Evolutionary conservation across 805 yeast genomes (phyloP), one percentile per base, ranked within the genome.

Genomic region (Priceomyces castillae): DNA sequence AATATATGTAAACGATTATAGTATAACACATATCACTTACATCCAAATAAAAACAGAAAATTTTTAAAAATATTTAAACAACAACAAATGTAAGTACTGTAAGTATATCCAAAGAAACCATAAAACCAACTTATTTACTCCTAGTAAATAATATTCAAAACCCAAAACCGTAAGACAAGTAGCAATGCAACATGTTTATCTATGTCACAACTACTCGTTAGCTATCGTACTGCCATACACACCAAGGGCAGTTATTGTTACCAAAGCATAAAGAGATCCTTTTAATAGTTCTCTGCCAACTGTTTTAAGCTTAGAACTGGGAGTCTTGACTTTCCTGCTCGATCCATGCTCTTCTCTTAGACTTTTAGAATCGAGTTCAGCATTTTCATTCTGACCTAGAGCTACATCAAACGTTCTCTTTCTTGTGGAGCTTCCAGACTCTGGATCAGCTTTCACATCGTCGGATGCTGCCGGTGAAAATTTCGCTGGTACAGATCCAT

Each of bases 211-310:
- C 28, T 40, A 22, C n/a, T 34, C n/a, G 23, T 38, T 15, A 37
- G 41, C 42, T 18, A 46, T 46, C 19, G 50, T 50, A 33, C 64
- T 53, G 14, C 73, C 73, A 51, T 66, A 69, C 5, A 58, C 48
- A n/a, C 69, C 71, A 40, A 69, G 53, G 1, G 67, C 71, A 9
- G 58, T 42, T 18, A 69, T 50, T 6, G 73, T 65, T 2, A 61
- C 65, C 9, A 54, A 30, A 3, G 53, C 64, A 44, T 69, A 69
- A 9, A 62, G 28, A 6, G 57, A 38, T 11, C 69, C 74, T 46
- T 64, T 69, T 5, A 52, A 57, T 11, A 52, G 45, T 47, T 69
- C 74, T 44, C 63, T 65, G 7, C 52, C 50, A 37, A 64, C 33
- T 1, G 50, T 41, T 34, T 51, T 56, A 14, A 34, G 14, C 37